Base-by-base conservation (phyloP, 345 rosid genomes). In the Lepidium aucheri region DNA sequence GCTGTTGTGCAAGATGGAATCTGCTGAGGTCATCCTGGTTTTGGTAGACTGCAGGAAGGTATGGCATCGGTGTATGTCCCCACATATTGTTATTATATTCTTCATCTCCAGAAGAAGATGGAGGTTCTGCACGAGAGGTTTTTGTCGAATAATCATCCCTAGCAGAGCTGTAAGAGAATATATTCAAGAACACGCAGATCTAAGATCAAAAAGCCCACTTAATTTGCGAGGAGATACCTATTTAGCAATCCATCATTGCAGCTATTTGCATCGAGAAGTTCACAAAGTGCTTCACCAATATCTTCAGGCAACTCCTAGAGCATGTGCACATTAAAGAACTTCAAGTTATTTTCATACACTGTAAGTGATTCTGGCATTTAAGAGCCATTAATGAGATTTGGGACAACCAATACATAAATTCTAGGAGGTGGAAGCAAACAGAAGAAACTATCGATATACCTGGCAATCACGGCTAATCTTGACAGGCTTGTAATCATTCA, bases 401-500 rank as follows among this genome's bases (percentile, higher is more conserved):
- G 1, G 39, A 36, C 22, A 56, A 35, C 3, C 14, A 7, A 54
- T 20, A 8, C 46, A 43, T n/a, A 20, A 4, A 30, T 42, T 43
- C 20, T 54, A 42, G 51, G 22, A 53, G 46, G 24, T 16, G 55
- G 10, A 58, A 12, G 16, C 34, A 36, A 3, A 70, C 53, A 38
- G 4, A 52, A 63, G 62, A 34, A 50, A n/a, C 69, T 45, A 10
- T 12, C 12, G 43, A 56, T 73, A 64, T 54, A 93, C 98, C 98
- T 89, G 97, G 53, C 98, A 93, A 65, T 93, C 98, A 68, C 98
- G 84, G 84, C 98, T 93, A 74, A 89, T 93, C 84, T 93, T 89
- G 75, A 93, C 97, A 74, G 97, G 96, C 74, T 87, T 93, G 79
- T 80, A 81, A 75, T 87, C 95, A 79, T 89, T 93, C 77, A 93